Conservation (phyloP, 139 green algal species). For the Chlamydomonas schloesseri region DNA sequence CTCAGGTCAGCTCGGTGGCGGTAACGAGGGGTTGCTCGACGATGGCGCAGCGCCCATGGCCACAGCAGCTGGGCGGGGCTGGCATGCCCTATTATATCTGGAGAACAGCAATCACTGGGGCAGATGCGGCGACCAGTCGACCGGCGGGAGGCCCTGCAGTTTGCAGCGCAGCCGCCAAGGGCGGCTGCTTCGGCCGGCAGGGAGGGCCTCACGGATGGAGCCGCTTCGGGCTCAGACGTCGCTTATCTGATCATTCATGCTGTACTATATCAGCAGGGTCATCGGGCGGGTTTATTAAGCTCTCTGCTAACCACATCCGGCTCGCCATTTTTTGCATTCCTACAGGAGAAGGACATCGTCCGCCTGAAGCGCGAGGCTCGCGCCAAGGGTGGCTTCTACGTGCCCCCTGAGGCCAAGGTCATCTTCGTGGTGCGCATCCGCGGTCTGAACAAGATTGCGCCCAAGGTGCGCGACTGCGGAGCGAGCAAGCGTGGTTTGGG, state of each 20-base stretch:
- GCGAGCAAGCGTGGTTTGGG: background rate
- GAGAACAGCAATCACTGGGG: too few species aligned
- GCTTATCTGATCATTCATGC: too few species aligned
- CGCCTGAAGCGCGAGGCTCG: slow-evolving; percentile 94
- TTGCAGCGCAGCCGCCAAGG: too few species aligned
- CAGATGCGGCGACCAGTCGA: background rate
- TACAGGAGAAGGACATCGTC: slow-evolving; percentile 94
- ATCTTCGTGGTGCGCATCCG: slow-evolving; percentile 97
- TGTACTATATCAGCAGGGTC: too few species aligned
- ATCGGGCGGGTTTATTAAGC: too few species aligned
- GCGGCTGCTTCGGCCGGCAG: too few species aligned
- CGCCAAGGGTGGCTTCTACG: slow-evolving; percentile 93
- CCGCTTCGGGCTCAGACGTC: too few species aligned
- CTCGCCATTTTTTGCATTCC: background rate
- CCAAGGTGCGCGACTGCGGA: slow-evolving; percentile 70
- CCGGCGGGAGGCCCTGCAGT: background rate
- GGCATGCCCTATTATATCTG: too few species aligned
- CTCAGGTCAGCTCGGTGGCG: slow-evolving; percentile 71
- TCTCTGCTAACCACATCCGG: background rate
- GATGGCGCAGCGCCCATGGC: too few species aligned
- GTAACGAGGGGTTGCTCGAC: too few species aligned
- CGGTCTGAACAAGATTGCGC: slow-evolving; percentile 97
- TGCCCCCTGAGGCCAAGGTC: slow-evolving; percentile 95
- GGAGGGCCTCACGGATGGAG: too few species aligned
- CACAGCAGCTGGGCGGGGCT: too few species aligned